Evolutionary conservation across 2,329 filamentous ascomycete genomes (phyloP), one percentile per base, ranked within the genome.

Genomic region (Myotisia sp.): DNA sequence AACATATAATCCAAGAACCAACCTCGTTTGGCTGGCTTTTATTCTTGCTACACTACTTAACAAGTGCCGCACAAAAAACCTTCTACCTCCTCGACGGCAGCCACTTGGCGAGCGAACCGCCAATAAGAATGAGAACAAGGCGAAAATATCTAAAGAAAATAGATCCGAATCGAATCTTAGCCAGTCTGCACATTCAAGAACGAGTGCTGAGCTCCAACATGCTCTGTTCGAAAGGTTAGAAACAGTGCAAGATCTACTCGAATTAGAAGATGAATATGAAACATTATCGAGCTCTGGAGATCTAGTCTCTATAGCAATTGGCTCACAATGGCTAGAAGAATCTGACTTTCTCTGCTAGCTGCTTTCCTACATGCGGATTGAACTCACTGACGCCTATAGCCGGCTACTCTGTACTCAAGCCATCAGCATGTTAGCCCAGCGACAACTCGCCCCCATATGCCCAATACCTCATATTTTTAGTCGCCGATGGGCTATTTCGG

Each of bases 11-110:
- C 72, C 74, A 2, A 60, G 63, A 36, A 76, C 74, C 2, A 79
- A 78, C 43, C 57, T 76, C 9, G 58, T 76, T 9, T 79, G 74
- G 74, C 52, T 75, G 14, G 65, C 73, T 32, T 75, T 74, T 46
- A 53, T 79, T 3, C 59, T 77, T 8, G 62, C 65, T 38, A 68
- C 67, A 42, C 58, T 79, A 1, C 51, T 76, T 16, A 58, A 54
- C 22, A 58, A 58, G 24, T 42, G 45, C 26, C 52, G 51, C 28
- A 34, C 43, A 1, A 47, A 51, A 30, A 38, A 34, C 4, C 39
- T n/a, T 6, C 31, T 37, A 21, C 34, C 39, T 27, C 19, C 27
- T 34, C 21, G 20, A 28, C 42, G 56, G 21, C 44, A 47, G 13
- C 49, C 57, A 14, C 50, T 60, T 13, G 45, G 48, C 1, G 39